Conservation (phyloP, 164 flowering plant genomes). For the Houttuynia cordata region DNA sequence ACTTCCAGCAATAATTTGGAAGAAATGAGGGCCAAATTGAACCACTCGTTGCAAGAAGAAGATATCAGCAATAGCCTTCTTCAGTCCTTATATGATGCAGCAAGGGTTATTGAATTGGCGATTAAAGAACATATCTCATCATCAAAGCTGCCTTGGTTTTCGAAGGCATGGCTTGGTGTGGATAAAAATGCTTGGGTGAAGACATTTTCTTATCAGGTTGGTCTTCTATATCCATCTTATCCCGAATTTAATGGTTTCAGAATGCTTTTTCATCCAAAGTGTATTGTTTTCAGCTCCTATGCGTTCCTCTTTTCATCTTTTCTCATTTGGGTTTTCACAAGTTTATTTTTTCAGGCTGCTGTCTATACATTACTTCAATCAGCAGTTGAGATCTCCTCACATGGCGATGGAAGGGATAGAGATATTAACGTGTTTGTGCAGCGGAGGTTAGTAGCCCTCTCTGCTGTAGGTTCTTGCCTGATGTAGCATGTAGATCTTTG, state of each 20-base stretch:
- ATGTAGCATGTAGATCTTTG: background rate
- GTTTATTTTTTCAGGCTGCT: conserved; percentile 51
- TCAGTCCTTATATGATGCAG: conserved; percentile 81
- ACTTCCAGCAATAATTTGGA: conserved; percentile 40
- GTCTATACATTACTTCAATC: conserved; percentile 81
- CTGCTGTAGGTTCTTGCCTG: background rate
- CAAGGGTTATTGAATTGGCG: conserved; percentile 83
- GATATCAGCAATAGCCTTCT: conserved; percentile 57
- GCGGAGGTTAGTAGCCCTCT: conserved; percentile 44
- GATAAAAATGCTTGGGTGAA: conserved; percentile 83
- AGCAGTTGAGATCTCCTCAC: conserved; percentile 67
- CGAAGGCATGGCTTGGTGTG: conserved; percentile 83
- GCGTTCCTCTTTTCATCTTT: background rate
- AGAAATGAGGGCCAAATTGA: conserved; percentile 53
- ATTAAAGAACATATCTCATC: conserved; percentile 43
- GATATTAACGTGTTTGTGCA: conserved; percentile 79
- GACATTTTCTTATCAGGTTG: conserved; percentile 84
- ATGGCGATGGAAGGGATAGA: conserved; percentile 77
- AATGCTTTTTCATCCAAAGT: background rate
- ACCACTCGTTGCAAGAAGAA: conserved; percentile 52
- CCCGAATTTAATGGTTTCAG: background rate
- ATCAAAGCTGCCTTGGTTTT: conserved; percentile 62
- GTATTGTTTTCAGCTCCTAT: background rate
- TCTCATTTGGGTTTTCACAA: conserved; percentile 1
- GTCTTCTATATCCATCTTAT: background rate